Conservation (phyloP, 805 yeast genomes). For the Zygoascus flipseniorum region DNA sequence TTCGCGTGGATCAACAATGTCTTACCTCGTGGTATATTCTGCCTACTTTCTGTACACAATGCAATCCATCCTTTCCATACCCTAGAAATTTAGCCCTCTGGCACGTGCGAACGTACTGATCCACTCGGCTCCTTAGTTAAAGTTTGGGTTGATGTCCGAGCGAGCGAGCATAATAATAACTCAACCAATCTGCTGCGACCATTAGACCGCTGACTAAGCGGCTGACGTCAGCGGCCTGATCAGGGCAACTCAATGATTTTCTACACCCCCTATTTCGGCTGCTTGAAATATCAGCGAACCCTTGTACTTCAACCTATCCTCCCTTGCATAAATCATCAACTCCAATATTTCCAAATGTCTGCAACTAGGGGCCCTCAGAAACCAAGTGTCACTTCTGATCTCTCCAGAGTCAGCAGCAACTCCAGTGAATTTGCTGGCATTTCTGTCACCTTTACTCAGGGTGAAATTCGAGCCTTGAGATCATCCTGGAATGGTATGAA, state of each 20-base stretch:
- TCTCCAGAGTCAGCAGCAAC: neutral
- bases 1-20: too few relatives aligned
- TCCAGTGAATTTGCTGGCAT: conserved; percentile 12
- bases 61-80: too few relatives aligned
- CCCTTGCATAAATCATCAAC: neutral
- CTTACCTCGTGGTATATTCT: too few relatives aligned
- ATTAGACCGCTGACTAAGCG: too few relatives aligned
- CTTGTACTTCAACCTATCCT: neutral
- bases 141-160: too few relatives aligned
- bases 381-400: neutral
- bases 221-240: neutral
- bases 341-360: neutral
- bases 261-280: neutral
- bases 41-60: too few relatives aligned
- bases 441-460: conserved; percentile 11
- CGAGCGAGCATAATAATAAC: too few relatives aligned
- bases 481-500: conserved; percentile 16
- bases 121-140: too few relatives aligned
- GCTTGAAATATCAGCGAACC: neutral
- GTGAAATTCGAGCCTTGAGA: conserved; percentile 13
- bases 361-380: neutral
- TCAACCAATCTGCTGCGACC: too few relatives aligned
- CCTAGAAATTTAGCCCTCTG: too few relatives aligned
- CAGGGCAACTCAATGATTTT: neutral
- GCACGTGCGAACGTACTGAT: too few relatives aligned